phyloP scores from a whole-genome alignment of 2,329 filamentous ascomycete genomes.

The Aureobasidium melanogenum region DNA sequence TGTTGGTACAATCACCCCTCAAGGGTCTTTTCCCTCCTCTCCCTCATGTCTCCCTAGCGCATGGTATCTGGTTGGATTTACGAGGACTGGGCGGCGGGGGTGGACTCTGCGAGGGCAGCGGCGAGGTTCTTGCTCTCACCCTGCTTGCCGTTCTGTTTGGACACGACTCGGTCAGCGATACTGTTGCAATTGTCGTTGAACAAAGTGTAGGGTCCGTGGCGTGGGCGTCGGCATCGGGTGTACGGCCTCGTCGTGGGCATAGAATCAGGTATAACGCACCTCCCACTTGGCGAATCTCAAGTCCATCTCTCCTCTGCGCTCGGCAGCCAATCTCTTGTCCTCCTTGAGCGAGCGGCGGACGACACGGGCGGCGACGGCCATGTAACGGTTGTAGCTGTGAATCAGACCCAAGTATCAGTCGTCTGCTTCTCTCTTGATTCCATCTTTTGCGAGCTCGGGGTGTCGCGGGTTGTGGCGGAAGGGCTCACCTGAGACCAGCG shows the following conservation, averaged over 20 bases:
- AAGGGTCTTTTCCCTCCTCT: background rate
- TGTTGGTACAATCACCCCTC: conserved; percentile 8
- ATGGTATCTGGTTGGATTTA: conserved; percentile 6
- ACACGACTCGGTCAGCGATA: conserved; percentile 8
- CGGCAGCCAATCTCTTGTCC: conserved; percentile 74
- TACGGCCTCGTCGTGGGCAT: background rate
- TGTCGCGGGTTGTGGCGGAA: background rate
- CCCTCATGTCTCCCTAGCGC: background rate
- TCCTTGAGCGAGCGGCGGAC: conserved; percentile 97
- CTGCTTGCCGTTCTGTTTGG: conserved; percentile 83
- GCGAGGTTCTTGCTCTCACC: conserved; percentile 70
- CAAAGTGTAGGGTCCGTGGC: background rate
- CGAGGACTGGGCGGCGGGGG: conserved; percentile 15
- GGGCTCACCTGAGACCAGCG: conserved; percentile 81
- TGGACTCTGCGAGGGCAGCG: conserved; percentile 37
- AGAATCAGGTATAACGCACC: conserved; percentile 50
- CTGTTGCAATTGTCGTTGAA: background rate
- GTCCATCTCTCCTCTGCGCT: conserved; percentile 84
- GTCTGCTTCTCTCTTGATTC: background rate
- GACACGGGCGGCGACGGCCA: conserved; percentile 86
- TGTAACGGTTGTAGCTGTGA: conserved; percentile 97
- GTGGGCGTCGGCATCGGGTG: background rate
- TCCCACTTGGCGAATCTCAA: conserved; percentile 90
- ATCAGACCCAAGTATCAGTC: background rate
- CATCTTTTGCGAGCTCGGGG: background rate